Conservation (phyloP, 202 grass and related monocot genomes). For the Dendrocalamus latiflorus region DNA sequence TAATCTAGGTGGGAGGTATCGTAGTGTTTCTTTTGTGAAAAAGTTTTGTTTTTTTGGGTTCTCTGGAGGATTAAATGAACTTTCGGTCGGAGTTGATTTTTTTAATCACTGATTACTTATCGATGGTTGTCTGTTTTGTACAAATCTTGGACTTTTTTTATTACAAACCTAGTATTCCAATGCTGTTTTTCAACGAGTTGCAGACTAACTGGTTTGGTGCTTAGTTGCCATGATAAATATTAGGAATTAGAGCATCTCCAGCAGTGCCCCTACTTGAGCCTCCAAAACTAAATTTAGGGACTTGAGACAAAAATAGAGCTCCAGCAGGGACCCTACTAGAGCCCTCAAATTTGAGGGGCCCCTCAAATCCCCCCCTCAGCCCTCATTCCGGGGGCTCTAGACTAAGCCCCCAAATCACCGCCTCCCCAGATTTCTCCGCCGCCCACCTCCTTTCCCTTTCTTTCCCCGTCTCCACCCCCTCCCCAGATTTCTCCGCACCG, state of each 20-base stretch:
- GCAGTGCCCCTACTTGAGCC: no score
- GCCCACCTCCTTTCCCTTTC: no score
- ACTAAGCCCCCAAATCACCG: no score
- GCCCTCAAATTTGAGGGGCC: no score
- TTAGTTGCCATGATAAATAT: not conserved
- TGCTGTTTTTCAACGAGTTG: not conserved
- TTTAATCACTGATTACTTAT: not conserved
- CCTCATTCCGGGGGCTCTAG: no score
- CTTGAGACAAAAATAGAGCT: no score
- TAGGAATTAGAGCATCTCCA: no score
- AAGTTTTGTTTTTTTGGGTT: not conserved
- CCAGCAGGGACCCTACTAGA: no score
- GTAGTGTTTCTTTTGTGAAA: not conserved
- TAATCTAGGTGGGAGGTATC: not conserved
- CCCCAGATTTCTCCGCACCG: conserved; percentile 22
- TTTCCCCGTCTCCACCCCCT: no score
- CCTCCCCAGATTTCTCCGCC: no score
- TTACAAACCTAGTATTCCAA: not conserved
- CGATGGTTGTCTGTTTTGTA: not conserved
- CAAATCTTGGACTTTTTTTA: not conserved
- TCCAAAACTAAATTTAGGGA: no score
- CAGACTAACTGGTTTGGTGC: not conserved
- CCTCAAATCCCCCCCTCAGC: no score
- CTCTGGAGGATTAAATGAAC: not conserved
- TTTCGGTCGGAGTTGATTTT: not conserved